phyloP scores from a whole-genome alignment of 2,329 filamentous ascomycete species.

The Aureobasidium leucospermi region DNA sequence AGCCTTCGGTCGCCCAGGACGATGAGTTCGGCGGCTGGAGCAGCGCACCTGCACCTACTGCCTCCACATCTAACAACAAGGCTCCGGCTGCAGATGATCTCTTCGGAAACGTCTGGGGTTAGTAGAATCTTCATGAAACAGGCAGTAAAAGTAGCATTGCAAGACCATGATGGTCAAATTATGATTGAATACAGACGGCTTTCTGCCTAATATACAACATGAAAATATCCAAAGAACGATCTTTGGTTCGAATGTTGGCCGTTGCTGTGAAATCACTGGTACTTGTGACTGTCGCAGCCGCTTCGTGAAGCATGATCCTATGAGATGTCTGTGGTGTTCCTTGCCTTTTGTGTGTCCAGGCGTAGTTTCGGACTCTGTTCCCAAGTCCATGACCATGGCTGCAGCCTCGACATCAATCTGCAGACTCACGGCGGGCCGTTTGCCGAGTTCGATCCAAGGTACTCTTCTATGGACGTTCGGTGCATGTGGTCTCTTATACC shows the following conservation, averaged over 20 bases:
- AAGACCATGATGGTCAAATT: constrained; percentile 5
- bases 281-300: neutral
- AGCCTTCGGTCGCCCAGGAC: constrained; percentile 62
- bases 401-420: too few relatives aligned
- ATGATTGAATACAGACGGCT: neutral
- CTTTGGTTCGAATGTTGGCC: neutral
- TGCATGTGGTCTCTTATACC: neutral
- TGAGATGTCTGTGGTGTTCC: neutral
- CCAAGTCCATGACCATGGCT: too few relatives aligned
- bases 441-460: too few relatives aligned
- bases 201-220: neutral
- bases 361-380: too few relatives aligned
- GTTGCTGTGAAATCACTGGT: too few relatives aligned
- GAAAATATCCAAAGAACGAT: neutral
- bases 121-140: constrained; percentile 13
- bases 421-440: neutral
- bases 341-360: neutral
- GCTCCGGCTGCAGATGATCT: constrained; percentile 66
- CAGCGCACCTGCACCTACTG: constrained; percentile 51
- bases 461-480: neutral
- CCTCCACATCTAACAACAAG: constrained; percentile 38
- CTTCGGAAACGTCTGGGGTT: constrained; percentile 96
- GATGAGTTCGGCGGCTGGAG: constrained; percentile 97
- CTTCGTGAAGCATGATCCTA: neutral
- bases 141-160: neutral